A percentile compares a stretch with the other conserved stretches of the same genome.
These are phyloP conservation scores for Papiliotrema laurentii DNA, from an alignment of 1,284 basidiomycete genomes.

Conservation along the genomic window DNA sequence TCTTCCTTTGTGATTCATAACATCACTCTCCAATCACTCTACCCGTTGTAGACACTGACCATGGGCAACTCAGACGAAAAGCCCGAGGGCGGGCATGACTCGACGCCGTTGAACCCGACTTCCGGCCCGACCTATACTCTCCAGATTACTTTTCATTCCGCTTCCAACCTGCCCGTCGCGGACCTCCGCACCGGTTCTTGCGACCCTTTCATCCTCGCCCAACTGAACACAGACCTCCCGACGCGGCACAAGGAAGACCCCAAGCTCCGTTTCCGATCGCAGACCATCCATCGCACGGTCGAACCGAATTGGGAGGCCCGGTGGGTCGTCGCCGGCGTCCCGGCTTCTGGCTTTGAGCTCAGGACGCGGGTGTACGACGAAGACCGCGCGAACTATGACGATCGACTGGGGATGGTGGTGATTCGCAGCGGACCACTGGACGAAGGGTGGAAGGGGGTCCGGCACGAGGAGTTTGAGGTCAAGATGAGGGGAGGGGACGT, in stretches of 20 bases:
- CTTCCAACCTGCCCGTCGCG: constrained; percentile 48
- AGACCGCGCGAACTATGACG: constrained; percentile 51
- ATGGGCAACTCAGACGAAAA: constrained; percentile 12
- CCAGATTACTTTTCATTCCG: constrained; percentile 50
- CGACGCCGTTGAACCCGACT: constrained; percentile 26
- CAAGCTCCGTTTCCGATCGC: constrained; percentile 47
- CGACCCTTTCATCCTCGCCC: constrained; percentile 51
- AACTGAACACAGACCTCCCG: constrained; percentile 26
- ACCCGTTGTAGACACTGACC: too few relatives aligned
- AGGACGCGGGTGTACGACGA: constrained; percentile 50
- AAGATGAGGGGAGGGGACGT: constrained; percentile 47
- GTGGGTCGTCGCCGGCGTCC: constrained; percentile 53
- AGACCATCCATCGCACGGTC: constrained; percentile 45
- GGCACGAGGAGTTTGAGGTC: constrained; percentile 38
- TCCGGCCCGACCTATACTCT: constrained; percentile 44
- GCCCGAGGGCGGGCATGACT: constrained; percentile 35
- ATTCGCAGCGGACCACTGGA: constrained; percentile 22
- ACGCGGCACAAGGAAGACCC: constrained; percentile 37
- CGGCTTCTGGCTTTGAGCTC: constrained; percentile 47
- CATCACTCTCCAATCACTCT: too few relatives aligned
- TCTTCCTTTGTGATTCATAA: too few relatives aligned
- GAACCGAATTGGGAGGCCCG: constrained; percentile 49
- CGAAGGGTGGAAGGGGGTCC: constrained; percentile 29
- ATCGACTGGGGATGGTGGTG: constrained; percentile 49
- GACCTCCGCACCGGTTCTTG: constrained; percentile 47